Conservation (phyloP, 2,329 filamentous ascomycete species). For the Graphium sp. region DNA sequence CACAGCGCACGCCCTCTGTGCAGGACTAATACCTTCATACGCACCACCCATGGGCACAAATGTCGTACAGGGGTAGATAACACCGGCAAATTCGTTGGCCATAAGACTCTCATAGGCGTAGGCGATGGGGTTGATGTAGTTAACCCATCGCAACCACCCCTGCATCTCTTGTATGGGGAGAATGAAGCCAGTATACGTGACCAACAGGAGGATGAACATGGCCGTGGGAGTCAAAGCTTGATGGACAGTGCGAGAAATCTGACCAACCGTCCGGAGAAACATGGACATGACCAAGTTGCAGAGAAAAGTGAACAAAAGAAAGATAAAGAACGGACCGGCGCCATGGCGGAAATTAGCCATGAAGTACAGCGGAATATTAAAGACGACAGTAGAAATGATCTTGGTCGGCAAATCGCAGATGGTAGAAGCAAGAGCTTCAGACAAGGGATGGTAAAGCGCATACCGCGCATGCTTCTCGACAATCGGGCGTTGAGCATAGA, state of each 20-base stretch:
- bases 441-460: conserved; percentile 19
- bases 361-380: conserved; percentile 24
- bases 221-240: conserved; percentile 32
- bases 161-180: conserved; percentile 17
- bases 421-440: conserved; percentile 11
- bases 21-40: conserved; percentile 8
- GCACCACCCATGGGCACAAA: conserved; percentile 7
- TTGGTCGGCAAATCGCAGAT: conserved; percentile 16
- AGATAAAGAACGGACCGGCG: conserved; percentile 47
- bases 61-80: conserved; percentile 17
- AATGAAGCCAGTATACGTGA: conserved; percentile 37
- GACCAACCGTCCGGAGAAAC: conserved; percentile 32
- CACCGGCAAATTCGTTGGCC: conserved; percentile 9
- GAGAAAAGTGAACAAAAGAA: conserved; percentile 41
- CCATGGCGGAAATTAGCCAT: conserved; percentile 23
- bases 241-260: conserved; percentile 28
- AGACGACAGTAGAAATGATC: conserved; percentile 12
- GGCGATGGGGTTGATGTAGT: conserved; percentile 43
- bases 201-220: conserved; percentile 32
- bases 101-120: conserved; percentile 23
- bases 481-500: conserved; percentile 18
- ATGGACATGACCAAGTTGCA: conserved; percentile 48
- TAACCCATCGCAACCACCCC: conserved; percentile 35
- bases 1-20: conserved; percentile 21
- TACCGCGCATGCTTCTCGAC: conserved; percentile 22